Base-by-base conservation (phyloP, 164 flowering plant genomes). In the Taxillus chinensis region DNA sequence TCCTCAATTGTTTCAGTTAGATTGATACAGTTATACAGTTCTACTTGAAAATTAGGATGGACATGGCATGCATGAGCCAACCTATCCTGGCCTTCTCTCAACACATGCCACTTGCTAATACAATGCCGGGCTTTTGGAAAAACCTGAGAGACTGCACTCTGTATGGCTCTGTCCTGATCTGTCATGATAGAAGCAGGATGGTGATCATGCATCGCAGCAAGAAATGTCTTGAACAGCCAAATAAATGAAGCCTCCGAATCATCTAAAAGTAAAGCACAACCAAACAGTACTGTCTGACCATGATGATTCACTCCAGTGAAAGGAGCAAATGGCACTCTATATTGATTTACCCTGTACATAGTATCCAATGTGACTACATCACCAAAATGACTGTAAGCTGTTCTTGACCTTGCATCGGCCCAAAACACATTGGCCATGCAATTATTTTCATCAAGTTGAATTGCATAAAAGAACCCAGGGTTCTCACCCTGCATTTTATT, bases 281-380 rank as follows among this genome's bases (percentile, higher is more conserved):
- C 91, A 80, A 85, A 85, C 72, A 83, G 70, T 51, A 82, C 72
- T 3, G 69, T 71, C 71, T 82, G 82, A 45, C 82, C 80, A 68
- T 86, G 91, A 70, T 86, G 85, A 64, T 86, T 82, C 37, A 83
- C 67, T 43, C 88, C 88, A 5, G 78, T 78, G 41, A 86, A 86
- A 55, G 83, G 81, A 71, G 79, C 82, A 70, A 78, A 83, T n/a
- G 88, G 86, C 60, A 86, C 80, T 39, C 73, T 73, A 66, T 72
- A 82, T 62, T 76, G 75, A 54, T 82, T 74, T 37, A 72, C 66
- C 62, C 77, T 75, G 60, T 77, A 82, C 43, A 62, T 75, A 1
- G 86, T 83, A 67, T 83, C 86, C 54, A 86, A 62, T 2, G 77
- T 75, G 55, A 86, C 81, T 1, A 77, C 76, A 67, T 86, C 88